Base-by-base conservation (phyloP, 2,329 filamentous ascomycete species). In the Dendrostoma leiphaemia region DNA sequence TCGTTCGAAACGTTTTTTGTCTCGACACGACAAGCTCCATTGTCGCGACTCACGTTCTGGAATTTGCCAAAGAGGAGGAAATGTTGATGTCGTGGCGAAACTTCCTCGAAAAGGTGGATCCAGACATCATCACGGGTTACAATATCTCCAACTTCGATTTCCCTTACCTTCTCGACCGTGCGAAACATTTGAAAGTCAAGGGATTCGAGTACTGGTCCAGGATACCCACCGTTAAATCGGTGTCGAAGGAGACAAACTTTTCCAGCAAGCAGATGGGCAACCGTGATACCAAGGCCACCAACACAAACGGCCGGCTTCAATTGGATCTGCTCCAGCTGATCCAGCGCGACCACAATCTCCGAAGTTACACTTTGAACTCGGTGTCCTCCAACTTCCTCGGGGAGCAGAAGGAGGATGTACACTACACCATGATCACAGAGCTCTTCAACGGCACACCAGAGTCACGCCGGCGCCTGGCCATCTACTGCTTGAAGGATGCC, bases 61-160 rank as follows among this genome's bases (percentile, higher is more conserved):
- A 91, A 58, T 97, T 89, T 61, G 78, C 88, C 17, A 80, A 82
- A 40, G 94, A 99, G 69, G 84, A 88, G 51, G 85, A 91, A 58
- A 94, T 99, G 92, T 78, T 99, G n/a, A 85, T 87, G 72, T 84
- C 86, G 38, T 99, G 94, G 94, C 86, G 89, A 64, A 82, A 95
- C 56, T 99, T 99, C 61, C 71, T 99, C 15, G 81, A 95, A 62
- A 85, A 90, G 64, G 90, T 94, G 1, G 94, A 99, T 62, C 93
- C 94, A 0, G 94, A 99, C 73, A 89, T 99, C 60, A 96, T 99
- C 65, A 99, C 95, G 52, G 94, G 94, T 43, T 99, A 99, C 85
- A 99, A 99, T 71, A 99, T 96, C 73, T 78, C 90, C 67, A 99
- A 99, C 74, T 99, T 99, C 72, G 94, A 99, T 76, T 97, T 99